phyloP scores from a whole-genome alignment of 2,329 filamentous ascomycete species.

The Didymella glomerata region DNA sequence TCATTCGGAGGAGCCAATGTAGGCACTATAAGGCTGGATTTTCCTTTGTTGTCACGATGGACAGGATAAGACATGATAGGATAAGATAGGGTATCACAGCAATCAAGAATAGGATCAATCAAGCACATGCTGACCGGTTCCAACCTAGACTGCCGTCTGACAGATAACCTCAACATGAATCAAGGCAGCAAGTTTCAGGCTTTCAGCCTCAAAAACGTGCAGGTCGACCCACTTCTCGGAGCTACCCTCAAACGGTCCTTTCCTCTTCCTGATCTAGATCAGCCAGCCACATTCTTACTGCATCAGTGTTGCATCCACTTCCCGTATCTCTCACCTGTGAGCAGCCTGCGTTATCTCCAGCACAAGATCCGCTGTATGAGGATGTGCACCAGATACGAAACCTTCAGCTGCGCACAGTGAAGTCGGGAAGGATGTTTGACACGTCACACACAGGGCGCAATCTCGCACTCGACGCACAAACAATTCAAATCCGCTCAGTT shows the following conservation, averaged over 20 bases:
- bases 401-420: background rate
- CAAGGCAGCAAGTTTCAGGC: slow-evolving; percentile 10
- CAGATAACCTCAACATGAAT: slow-evolving; percentile 5
- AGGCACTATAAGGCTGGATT: slow-evolving; percentile 6
- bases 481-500: slow-evolving; percentile 2
- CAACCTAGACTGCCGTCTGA: background rate
- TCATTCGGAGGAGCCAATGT: slow-evolving; percentile 3
- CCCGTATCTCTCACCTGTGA: slow-evolving; percentile 2
- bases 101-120: slow-evolving; percentile 5
- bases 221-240: slow-evolving; percentile 11
- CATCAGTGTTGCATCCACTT: background rate
- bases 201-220: slow-evolving; percentile 18
- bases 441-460: slow-evolving; percentile 9
- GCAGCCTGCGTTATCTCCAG: slow-evolving; percentile 3
- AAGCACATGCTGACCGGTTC: slow-evolving; percentile 7
- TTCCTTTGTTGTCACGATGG: slow-evolving; percentile 9
- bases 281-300: slow-evolving; percentile 16
- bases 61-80: background rate
- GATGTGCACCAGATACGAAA: slow-evolving; percentile 5
- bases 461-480: background rate
- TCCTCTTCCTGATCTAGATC: slow-evolving; percentile 9
- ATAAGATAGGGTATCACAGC: slow-evolving; percentile 4
- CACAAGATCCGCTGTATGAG: slow-evolving; percentile 7
- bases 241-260: slow-evolving; percentile 14
- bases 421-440: slow-evolving; percentile 9